Evolutionary conservation across 2,329 filamentous ascomycete genomes (phyloP), one percentile per base, ranked within the genome.

Genomic region (Thelonectria discophora): DNA sequence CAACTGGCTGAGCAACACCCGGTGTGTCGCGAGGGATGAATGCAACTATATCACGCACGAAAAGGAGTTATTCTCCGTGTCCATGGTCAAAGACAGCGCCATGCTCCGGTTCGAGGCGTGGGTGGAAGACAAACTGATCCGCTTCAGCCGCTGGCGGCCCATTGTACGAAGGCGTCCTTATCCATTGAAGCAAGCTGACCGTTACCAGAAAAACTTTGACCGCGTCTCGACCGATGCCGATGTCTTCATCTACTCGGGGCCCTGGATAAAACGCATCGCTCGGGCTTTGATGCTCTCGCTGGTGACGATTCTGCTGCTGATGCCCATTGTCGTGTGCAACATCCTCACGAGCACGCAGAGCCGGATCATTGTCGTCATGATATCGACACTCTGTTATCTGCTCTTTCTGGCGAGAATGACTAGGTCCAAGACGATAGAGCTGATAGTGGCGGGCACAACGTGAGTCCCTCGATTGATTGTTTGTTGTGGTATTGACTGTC

Each of bases 391-490:
- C 5, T 43, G 2, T 3, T 60, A 37, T 21, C 17, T 60, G 6
- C 20, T 45, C 7, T 8, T 56, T 2, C 24, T 59, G 3, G 39
- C 49, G 3, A 34, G n/a, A 11, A 8, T 59, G 13, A 54, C 49
- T 4, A 39, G 17, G 10, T 42, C 49, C 12, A 59, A 34, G 32
- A 49, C 51, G 24, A 49, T 60, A 15, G 57, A 60, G 40, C 9
- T 60, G 12, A 49, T 55, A 13, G 30, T 60, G 13, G 50, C 50
- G 32, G 57, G 57, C 10, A 39, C 57, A 32, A 60, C 57, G 57
- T 60, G n/a, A 32, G 67, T 73, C 3, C 11, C 20, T 20, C 18
- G 11, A 9, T 39, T 12, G 20, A 20, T 42, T 42, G 47, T 17
- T 15, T 30, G 32, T 24, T 24, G 21, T 13, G 30, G 10, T 21